Evolutionary conservation across 179 eudicot genomes (phyloP), one percentile per base, ranked within the genome.

Genomic region (Spergularia azorica): DNA sequence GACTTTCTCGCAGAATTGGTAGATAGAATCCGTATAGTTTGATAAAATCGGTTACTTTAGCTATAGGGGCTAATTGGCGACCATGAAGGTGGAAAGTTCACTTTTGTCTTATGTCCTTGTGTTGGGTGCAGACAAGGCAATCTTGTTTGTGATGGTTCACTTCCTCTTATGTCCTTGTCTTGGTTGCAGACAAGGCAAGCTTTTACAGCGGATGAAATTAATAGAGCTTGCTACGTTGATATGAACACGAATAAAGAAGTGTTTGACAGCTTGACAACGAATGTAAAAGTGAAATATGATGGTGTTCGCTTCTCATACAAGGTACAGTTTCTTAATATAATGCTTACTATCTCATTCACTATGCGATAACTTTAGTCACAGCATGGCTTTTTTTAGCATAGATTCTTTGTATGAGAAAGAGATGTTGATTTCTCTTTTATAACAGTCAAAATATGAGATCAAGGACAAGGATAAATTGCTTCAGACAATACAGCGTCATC

Each of bases 261-360:
- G 36, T 92, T 87, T 58, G 91, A 92, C 58, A 90, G 92, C 81
- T 81, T 92, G 83, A 86, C 79, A 67, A 88, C 79, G 65, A 92
- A 92, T 55, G 87, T 83, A 15, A 92, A 92, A 82, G 97, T 91
- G 62, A 73, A 70, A 20, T 89, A 89, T 72, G 96, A 91, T 69
- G 94, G 92, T 65, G 79, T 21, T 26, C 78, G 81, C 72, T 92
- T 92, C 87, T 84, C 96, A 4, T 92, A 91, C 75, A 92, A 92
- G 94, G 95, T 92, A 86, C 55, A 57, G 18, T 18, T 17, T 59
- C 7, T 76, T 36, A 67, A n/a, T 9, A 21, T 46, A 78, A n/a
- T 51, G 18, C 46, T 1, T 43, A 78, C 26, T 50, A 51, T 74
- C 43, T 0, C 5, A 0, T 51, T 26, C 7, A 43, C 20, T 43